phyloP scores from a whole-genome alignment of 495 filamentous ascomycete genomes.

The Durotheca rogersii region DNA sequence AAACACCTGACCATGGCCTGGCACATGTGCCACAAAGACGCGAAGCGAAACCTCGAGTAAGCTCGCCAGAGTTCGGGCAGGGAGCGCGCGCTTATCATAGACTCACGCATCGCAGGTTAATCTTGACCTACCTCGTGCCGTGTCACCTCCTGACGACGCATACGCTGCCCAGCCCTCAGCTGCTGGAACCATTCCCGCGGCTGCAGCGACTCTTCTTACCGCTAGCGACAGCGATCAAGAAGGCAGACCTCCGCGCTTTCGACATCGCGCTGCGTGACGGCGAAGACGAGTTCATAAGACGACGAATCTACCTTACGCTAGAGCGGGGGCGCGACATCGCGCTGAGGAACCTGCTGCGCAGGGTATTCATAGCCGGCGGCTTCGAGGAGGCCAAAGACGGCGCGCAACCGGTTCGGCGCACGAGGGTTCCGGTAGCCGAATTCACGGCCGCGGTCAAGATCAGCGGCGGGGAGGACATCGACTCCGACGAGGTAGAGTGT shows the following conservation, averaged over 20 bases:
- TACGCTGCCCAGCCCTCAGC: conserved; percentile 67
- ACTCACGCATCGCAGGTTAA: conserved; percentile 61
- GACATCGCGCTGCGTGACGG: conserved; percentile 77
- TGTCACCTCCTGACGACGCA: conserved; percentile 86
- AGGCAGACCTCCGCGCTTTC: conserved; percentile 79
- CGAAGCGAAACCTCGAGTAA: conserved; percentile 76
- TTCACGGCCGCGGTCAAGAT: conserved; percentile 65
- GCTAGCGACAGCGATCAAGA: conserved; percentile 72
- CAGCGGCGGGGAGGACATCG: conserved; percentile 62
- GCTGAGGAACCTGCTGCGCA: conserved; percentile 83
- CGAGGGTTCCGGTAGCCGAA: conserved; percentile 75
- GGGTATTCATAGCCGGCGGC: conserved; percentile 80
- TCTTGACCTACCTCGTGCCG: conserved; percentile 93
- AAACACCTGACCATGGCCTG: conserved; percentile 75
- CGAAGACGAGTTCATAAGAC: conserved; percentile 85
- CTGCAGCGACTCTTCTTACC: conserved; percentile 77
- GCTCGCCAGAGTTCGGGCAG: too few species aligned
- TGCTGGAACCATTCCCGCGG: conserved; percentile 75
- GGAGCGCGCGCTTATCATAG: background rate
- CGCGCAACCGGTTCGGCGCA: conserved; percentile 60
- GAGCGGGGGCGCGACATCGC: conserved; percentile 90
- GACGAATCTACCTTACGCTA: conserved; percentile 92
- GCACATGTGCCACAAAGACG: conserved; percentile 68
- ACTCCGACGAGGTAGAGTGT: conserved; percentile 94
- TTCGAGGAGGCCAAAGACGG: conserved; percentile 72